These are phyloP conservation scores for Agapanthus africanus DNA, from an alignment of 106 monocot genomes.

Conservation along the genomic window DNA sequence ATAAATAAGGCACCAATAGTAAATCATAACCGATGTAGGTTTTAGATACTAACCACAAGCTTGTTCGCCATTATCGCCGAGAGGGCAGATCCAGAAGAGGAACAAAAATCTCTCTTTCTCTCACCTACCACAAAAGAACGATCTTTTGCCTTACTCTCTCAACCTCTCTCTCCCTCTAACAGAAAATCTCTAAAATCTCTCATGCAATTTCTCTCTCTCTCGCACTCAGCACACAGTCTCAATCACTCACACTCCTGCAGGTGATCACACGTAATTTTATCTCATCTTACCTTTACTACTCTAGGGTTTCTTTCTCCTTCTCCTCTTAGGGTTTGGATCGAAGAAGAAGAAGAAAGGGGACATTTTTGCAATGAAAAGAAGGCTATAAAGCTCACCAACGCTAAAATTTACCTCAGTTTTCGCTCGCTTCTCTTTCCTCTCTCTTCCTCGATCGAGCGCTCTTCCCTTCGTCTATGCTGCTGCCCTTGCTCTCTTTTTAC, in stretches of 20 bases:
- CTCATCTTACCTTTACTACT: not conserved
- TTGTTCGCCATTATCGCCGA: conserved; percentile 28
- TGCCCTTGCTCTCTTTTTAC: not conserved
- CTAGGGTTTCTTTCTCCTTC: conserved; percentile 6
- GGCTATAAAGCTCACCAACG: not conserved
- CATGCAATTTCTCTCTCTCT: conserved; percentile 1
- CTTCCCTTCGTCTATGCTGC: not conserved
- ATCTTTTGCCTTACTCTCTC: conserved; percentile 10
- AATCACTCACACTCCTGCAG: conserved; percentile 7
- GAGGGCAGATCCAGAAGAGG: conserved; percentile 7
- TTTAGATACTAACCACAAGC: conserved; percentile 32
- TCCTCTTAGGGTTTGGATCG: not conserved
- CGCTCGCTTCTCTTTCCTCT: no score
- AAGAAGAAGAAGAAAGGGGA: conserved; percentile 8
- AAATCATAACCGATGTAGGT: not conserved
- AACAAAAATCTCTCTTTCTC: not conserved
- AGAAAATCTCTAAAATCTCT: conserved; percentile 1
- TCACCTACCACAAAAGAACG: not conserved
- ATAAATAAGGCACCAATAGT: not conserved
- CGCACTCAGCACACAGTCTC: not conserved
- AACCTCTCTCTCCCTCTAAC: not conserved
- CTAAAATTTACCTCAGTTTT: not conserved
- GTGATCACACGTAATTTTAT: no score
- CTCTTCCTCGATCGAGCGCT: not conserved
- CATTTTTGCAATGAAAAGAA: not conserved